Evolutionary conservation across 441 rosid species (phyloP), one percentile per base, ranked within the genome.

Genomic region (Pelargonium citronellum): DNA sequence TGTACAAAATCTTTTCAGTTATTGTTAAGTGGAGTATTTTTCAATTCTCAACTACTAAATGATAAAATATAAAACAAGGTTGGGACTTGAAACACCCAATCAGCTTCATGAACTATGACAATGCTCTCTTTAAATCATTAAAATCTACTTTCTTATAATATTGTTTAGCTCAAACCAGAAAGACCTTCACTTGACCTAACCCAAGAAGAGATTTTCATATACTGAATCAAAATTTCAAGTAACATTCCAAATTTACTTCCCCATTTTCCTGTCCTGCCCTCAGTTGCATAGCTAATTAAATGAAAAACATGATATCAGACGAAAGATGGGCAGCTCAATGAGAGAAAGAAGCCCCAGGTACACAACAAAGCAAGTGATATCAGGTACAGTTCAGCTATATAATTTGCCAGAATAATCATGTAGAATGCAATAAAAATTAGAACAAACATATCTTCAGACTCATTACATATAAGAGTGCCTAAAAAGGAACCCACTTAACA

Each of bases 171-270:
- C 27, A 24, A 24, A 24, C 27, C 0, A 24, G 2, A 2, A 2
- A 24, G 2, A 13, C 57, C 57, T 49, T 49, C 16, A 49, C 57
- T 49, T 6, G 15, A n/a, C 57, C 17, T 1, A 49, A 4, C 17
- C 57, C 57, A 13, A 1, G 57, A 15, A 49, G 57, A 49, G 0
- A 49, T 16, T 49, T 0, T 53, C 22, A 53, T 53, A 53, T 4
- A 15, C 15, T 58, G 61, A 76, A 67, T 62, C 44, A 62, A 69
- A 68, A 27, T 65, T 70, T 71, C 30, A 69, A 70, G 30, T 46
- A 27, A 53, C 58, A 67, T 55, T 66, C 41, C 49, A 30, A 16
- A 62, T 72, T 27, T 39, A 30, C 16, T 34, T 37, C 7, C 10
- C 12, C 16, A 24, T 19, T 16, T 24, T 53, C 22, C 7, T 15